These are phyloP conservation scores for Singerocomus inundabilis DNA, from an alignment of 1,284 basidiomycete species.

Conservation along the genomic window DNA sequence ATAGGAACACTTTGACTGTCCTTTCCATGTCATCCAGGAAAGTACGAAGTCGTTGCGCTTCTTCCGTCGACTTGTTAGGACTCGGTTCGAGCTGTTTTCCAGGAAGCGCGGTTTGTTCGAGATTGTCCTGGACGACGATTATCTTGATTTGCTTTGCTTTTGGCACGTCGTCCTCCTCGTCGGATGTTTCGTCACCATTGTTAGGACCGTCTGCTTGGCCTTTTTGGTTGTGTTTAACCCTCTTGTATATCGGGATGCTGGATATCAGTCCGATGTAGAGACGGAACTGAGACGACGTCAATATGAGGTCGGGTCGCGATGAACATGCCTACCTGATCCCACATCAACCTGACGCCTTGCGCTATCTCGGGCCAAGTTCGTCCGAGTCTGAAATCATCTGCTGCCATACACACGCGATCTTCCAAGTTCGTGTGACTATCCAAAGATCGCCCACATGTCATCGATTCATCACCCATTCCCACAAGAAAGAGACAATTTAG, in stretches of 20 bases:
- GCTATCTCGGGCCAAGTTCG: constrained; percentile 40
- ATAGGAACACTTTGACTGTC: constrained; percentile 49
- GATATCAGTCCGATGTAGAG: constrained; percentile 29
- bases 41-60: constrained; percentile 29
- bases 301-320: neutral
- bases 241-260: constrained; percentile 28
- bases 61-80: constrained; percentile 11
- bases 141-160: constrained; percentile 19
- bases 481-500: neutral
- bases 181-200: constrained; percentile 22
- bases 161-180: constrained; percentile 28
- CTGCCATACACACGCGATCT: constrained; percentile 44
- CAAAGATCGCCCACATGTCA: neutral
- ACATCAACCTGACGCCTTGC: constrained; percentile 40
- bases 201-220: constrained; percentile 25
- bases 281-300: constrained; percentile 23
- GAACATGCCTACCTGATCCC: constrained; percentile 41
- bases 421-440: constrained; percentile 32
- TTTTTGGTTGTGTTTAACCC: constrained; percentile 13
- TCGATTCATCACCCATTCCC: neutral
- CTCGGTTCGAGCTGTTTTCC: constrained; percentile 31
- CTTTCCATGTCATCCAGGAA: constrained; percentile 48
- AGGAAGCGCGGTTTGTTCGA: constrained; percentile 34
- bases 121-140: constrained; percentile 29
- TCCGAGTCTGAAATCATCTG: constrained; percentile 43